Evolutionary conservation across 2,329 filamentous ascomycete species (phyloP).

Genomic region (Raffaelea albimanens): DNA sequence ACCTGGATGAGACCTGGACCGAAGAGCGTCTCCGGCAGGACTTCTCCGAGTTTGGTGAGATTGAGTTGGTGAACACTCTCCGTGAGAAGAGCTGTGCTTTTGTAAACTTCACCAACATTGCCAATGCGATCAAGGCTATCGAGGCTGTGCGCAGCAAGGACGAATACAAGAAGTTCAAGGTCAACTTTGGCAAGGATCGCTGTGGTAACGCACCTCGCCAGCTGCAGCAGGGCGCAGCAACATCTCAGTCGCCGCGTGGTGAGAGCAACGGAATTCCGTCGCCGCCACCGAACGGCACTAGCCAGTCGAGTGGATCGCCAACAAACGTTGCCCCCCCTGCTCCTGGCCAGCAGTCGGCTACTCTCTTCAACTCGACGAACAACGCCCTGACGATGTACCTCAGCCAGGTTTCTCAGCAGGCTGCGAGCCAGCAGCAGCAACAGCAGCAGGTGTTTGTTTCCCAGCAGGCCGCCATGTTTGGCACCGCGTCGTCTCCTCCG

Average conservation of each 20-base stretch:
- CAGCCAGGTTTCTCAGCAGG: constrained; percentile 67
- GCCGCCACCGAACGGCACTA: constrained; percentile 49
- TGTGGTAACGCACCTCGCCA: constrained; percentile 95
- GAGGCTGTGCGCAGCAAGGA: constrained; percentile 91
- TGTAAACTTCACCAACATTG: constrained; percentile 99
- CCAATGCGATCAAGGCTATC: constrained; percentile 98
- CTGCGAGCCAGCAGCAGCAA: constrained; percentile 65
- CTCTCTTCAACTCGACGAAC: constrained; percentile 73
- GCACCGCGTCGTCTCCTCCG: constrained; percentile 54
- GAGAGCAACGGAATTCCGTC: constrained; percentile 52
- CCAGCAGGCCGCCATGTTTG: constrained; percentile 76
- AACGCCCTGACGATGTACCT: constrained; percentile 93
- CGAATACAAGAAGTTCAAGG: constrained; percentile 97
- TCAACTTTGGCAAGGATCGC: constrained; percentile 98
- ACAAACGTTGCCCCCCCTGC: constrained; percentile 29
- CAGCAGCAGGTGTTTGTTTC: constrained; percentile 62
- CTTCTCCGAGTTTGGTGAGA: constrained; percentile 95
- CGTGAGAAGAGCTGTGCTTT: constrained; percentile 99
- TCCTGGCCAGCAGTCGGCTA: constrained; percentile 34
- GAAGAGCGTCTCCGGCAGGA: constrained; percentile 93
- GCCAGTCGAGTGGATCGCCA: constrained; percentile 47
- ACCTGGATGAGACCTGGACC: constrained; percentile 93
- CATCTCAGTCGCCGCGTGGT: constrained; percentile 54
- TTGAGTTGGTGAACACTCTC: constrained; percentile 92
- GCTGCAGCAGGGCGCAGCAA: constrained; percentile 36